Percentiles rank a stretch among this genome's conserved stretches.
Conservation (phyloP, 352 stramenopile genomes). For the Blastocystis sp. region DNA sequence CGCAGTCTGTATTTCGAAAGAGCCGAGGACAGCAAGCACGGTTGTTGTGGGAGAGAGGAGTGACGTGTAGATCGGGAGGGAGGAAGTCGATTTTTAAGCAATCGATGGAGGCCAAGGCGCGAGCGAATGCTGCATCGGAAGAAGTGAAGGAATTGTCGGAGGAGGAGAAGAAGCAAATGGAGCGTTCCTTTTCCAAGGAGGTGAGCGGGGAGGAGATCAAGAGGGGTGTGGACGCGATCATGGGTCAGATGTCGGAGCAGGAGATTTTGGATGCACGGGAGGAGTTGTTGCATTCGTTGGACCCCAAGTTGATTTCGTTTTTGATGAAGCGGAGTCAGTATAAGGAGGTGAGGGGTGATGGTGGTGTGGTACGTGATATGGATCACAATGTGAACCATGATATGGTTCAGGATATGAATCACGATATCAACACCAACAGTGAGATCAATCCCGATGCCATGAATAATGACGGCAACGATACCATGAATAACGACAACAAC, state of each 20-base stretch:
- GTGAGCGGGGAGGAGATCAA: constrained; percentile 2
- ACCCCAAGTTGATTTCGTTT: constrained; percentile 18
- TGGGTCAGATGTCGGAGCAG: constrained; percentile 25
- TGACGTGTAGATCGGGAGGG: background rate
- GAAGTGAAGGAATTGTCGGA: background rate
- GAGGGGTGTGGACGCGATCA: background rate
- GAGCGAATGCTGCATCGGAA: background rate
- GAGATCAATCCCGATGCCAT: background rate
- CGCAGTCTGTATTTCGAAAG: background rate
- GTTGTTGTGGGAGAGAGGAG: background rate
- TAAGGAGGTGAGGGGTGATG: background rate
- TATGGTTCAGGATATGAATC: too few species aligned
- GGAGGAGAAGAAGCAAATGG: background rate
- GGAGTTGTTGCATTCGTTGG: background rate
- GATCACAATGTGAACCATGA: too few species aligned
- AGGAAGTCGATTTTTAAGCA: constrained; percentile 50
- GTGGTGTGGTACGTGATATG: background rate
- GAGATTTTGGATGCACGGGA: background rate
- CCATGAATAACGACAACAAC: background rate
- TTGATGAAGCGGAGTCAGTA: constrained; percentile 29
- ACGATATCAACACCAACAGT: too few species aligned
- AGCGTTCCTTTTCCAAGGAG: constrained; percentile 1
- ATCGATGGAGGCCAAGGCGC: background rate
- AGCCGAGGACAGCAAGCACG: background rate
- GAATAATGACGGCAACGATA: background rate